phyloP scores from a whole-genome alignment of 2,329 filamentous ascomycete species.

The Sclerotinia trifoliorum region DNA sequence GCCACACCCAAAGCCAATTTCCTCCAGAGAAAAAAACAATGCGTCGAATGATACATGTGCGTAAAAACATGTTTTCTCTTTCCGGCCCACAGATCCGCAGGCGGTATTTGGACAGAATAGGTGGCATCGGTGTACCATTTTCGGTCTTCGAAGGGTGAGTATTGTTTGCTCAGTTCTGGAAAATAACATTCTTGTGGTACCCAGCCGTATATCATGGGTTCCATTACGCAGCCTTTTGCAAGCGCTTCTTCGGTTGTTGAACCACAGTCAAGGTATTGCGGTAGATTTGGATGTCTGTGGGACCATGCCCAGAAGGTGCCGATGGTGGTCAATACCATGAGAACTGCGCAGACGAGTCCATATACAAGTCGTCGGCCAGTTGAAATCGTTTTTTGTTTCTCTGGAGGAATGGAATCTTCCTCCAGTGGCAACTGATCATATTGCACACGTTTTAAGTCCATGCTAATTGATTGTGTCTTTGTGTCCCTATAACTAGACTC shows the following conservation, averaged over 20 bases:
- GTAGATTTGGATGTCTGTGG: background rate
- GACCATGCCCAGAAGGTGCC: background rate
- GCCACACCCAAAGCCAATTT: background rate
- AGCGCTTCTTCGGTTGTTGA: slow-evolving; percentile 5
- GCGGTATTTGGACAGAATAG: background rate
- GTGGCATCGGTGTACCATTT: slow-evolving; percentile 3
- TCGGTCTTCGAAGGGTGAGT: slow-evolving; percentile 12
- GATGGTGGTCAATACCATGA: background rate
- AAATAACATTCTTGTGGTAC: slow-evolving; percentile 10
- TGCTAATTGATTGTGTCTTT: background rate
- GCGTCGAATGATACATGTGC: slow-evolving; percentile 8
- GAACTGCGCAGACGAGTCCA: background rate
- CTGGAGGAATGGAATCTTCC: background rate
- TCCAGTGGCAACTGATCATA: slow-evolving; percentile 8
- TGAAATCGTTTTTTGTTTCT: background rate
- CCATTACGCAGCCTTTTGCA: background rate
- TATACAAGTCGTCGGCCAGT: background rate
- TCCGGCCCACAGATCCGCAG: slow-evolving; percentile 9
- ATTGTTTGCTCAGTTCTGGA: background rate
- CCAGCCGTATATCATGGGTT: slow-evolving; percentile 6
- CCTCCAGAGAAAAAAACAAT: slow-evolving; percentile 14
- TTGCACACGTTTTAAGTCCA: background rate
- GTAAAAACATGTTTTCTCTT: slow-evolving; percentile 5
- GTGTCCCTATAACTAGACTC: too few species aligned
- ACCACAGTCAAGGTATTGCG: slow-evolving; percentile 1